phyloP scores from a whole-genome alignment of 2,329 filamentous ascomycete species.

The Cadophora luteo-olivacea region DNA sequence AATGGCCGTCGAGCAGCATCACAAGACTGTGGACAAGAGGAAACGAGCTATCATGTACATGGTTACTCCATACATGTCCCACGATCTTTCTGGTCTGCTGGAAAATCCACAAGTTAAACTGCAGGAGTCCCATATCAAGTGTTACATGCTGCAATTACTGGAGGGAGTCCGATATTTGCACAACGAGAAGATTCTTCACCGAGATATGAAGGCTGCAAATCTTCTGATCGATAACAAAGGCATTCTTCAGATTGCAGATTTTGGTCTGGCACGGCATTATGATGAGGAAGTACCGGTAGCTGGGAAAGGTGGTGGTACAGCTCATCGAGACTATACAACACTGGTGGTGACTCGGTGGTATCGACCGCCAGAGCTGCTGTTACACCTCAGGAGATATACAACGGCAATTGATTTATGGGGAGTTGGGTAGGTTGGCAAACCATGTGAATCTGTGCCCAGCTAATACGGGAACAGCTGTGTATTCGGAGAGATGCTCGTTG shows the following conservation, averaged over 20 bases:
- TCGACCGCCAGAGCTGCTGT: conserved; percentile 87
- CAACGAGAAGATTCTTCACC: conserved; percentile 86
- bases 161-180: conserved; percentile 91
- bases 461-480: conserved; percentile 70
- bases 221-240: conserved; percentile 94
- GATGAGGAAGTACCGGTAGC: conserved; percentile 81
- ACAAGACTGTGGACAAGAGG: conserved; percentile 68
- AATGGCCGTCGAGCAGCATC: conserved; percentile 87
- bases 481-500: conserved; percentile 96
- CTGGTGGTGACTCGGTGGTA: conserved; percentile 98
- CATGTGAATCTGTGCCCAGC: conserved; percentile 27
- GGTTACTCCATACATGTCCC: conserved; percentile 99
- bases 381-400: conserved; percentile 91
- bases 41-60: conserved; percentile 94
- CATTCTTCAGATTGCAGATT: conserved; percentile 95
- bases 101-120: conserved; percentile 93
- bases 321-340: conserved; percentile 91
- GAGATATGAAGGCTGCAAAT: conserved; percentile 99
- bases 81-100: conserved; percentile 94
- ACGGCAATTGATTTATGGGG: conserved; percentile 98
- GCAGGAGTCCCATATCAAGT: conserved; percentile 92
- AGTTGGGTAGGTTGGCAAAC: conserved; percentile 73
- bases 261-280: conserved; percentile 92
- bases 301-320: conserved; percentile 82
- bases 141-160: conserved; percentile 93